A percentile compares a stretch with the other conserved stretches of the same genome.
Evolutionary conservation across 148 eudicot species (phyloP).

Genomic region (Gaultheria prostrata): DNA sequence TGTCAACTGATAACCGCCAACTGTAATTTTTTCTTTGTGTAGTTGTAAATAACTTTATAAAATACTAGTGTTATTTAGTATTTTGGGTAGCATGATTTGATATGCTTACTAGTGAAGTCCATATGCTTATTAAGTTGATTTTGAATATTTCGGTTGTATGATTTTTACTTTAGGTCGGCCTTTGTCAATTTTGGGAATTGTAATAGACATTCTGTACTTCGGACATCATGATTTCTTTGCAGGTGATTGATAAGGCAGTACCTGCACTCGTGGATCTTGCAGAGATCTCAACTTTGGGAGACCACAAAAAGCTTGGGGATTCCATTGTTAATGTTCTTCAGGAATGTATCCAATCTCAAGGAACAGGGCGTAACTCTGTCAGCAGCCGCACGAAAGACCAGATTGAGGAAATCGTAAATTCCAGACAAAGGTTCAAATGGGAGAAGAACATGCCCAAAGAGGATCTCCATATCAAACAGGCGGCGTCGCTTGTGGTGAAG

Average conservation of each 20-base stretch:
- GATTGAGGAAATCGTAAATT: conserved; percentile 65
- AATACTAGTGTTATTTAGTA: neutral
- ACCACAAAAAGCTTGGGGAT: conserved; percentile 91
- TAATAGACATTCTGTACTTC: neutral
- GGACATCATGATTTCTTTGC: conserved; percentile 16
- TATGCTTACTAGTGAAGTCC: neutral
- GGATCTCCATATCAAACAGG: conserved; percentile 94
- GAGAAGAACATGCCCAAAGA: conserved; percentile 93
- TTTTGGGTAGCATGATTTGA: neutral
- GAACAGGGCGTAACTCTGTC: conserved; percentile 52
- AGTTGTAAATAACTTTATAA: neutral
- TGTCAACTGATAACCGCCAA: neutral
- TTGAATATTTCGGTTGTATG: neutral
- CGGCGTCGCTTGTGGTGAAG: conserved; percentile 90
- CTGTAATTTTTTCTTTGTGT: neutral
- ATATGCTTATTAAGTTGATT: neutral
- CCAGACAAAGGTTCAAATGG: conserved; percentile 67
- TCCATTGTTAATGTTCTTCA: conserved; percentile 73
- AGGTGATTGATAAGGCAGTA: conserved; percentile 86
- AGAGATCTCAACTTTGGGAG: conserved; percentile 78
- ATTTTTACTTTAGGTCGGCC: neutral
- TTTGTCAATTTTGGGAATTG: neutral
- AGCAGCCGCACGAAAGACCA: conserved; percentile 53
- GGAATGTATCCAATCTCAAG: conserved; percentile 73
- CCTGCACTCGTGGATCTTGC: conserved; percentile 84